Percentiles rank a stretch among this genome's conserved stretches.
Evolutionary conservation across 352 stramenopile genomes (phyloP).

Genomic region (Phytophthora kernoviae): DNA sequence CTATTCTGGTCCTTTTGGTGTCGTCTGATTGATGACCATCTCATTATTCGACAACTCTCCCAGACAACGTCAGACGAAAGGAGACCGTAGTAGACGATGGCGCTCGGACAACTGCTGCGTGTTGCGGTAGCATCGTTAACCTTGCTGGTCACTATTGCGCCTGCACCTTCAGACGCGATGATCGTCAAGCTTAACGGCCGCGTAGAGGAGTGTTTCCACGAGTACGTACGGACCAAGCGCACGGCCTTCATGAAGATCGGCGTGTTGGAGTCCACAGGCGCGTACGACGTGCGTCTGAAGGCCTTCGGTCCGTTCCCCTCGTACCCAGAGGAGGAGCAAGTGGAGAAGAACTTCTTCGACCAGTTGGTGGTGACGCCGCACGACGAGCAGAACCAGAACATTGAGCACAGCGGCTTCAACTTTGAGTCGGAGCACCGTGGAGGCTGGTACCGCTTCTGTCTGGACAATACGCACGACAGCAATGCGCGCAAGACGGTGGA

Average conservation of each 20-base stretch:
- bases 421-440: slow-evolving; percentile 85
- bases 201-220: slow-evolving; percentile 79
- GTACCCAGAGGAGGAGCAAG: slow-evolving; percentile 51
- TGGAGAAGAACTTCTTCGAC: slow-evolving; percentile 79
- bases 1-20: slow-evolving; percentile 15
- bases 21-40: slow-evolving; percentile 23
- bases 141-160: slow-evolving; percentile 27
- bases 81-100: slow-evolving; percentile 23
- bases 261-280: slow-evolving; percentile 70
- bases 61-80: neutral
- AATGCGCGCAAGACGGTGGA: slow-evolving; percentile 72
- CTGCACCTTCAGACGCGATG: slow-evolving; percentile 42
- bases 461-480: slow-evolving; percentile 77
- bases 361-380: slow-evolving; percentile 66
- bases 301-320: slow-evolving; percentile 69
- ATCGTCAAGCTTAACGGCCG: slow-evolving; percentile 59
- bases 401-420: slow-evolving; percentile 88
- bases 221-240: slow-evolving; percentile 86
- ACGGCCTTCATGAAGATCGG: slow-evolving; percentile 85
- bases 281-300: slow-evolving; percentile 80
- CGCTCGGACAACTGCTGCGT: slow-evolving; percentile 25
- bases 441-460: slow-evolving; percentile 87
- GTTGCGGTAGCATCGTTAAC: slow-evolving; percentile 23
- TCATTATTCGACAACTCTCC: slow-evolving; percentile 8
- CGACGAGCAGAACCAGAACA: slow-evolving; percentile 69